Base-by-base conservation (phyloP, 2,329 filamentous ascomycete genomes). In the Mariannaea sp. region DNA sequence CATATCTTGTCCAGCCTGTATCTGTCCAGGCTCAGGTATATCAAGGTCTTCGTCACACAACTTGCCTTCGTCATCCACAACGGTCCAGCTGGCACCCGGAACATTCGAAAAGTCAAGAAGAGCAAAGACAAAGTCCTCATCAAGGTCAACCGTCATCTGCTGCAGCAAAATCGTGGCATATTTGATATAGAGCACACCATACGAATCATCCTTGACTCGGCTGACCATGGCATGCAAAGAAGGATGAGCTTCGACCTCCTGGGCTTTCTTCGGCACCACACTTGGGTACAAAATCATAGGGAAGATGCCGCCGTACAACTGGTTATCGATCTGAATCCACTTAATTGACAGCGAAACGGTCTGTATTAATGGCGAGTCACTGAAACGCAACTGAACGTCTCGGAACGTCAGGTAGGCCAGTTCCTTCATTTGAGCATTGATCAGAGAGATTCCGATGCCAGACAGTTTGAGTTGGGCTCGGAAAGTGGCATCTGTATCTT, bases 311-410 rank as follows among this genome's bases (percentile, higher is more conserved):
- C 95, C 95, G 67, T 99, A 99, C 12, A 99, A 83, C 72, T 99
- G 94, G 65, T 99, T 99, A 73, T 99, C 94, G 64, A 99, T 90
- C 73, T 99, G 94, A 22, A 99, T 94, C 95, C 95, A 99, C 72
- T 99, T 97, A 70, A 97, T 88, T 0, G 91, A 90, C 44, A 94
- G 79, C 41, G 90, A 93, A 57, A 97, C 75, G 1, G 92, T 97
- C 73, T 99, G 94, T 68, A 96, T 96, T 13, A 97, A 78, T 14
- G 86, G 83, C n/a, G 94, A 97, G 67, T 99, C 94, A 50, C 86
- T 91, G 72, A 94, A 96, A 56, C 92, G 92, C 59, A 99, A 75
- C 64, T 94, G 87, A 20, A 97, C 89, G 57, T 96, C 93, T 44
- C 93, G 83, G 73, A 97, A 88, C 0, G 94, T 99, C 64, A 97